phyloP scores from a whole-genome alignment of 768 basidiomycete genomes.

The Boletus tomentosulus region DNA sequence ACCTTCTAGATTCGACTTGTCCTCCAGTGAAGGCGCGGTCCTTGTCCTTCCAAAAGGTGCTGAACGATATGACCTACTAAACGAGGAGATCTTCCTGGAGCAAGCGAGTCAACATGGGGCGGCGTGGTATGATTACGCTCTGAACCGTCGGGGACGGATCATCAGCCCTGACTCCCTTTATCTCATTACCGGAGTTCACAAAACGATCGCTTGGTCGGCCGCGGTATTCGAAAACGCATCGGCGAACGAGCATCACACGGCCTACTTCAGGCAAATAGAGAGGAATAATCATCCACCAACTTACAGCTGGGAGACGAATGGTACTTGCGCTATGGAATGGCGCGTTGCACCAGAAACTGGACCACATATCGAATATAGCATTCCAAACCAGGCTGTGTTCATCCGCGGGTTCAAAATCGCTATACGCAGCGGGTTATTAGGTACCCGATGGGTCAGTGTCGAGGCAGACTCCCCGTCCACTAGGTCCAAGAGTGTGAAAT shows the following conservation, averaged over 20 bases:
- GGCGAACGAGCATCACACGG: background rate
- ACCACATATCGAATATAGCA: background rate
- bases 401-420: constrained; percentile 26
- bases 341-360: too few relatives aligned
- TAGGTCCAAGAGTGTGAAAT: background rate
- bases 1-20: constrained; percentile 8
- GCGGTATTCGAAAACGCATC: constrained; percentile 7
- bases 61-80: constrained; percentile 15
- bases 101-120: constrained; percentile 17
- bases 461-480: background rate
- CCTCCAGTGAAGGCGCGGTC: constrained; percentile 26
- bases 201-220: constrained; percentile 17
- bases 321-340: constrained; percentile 1
- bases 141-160: constrained; percentile 5
- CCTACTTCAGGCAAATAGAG: constrained; percentile 7
- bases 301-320: constrained; percentile 13
- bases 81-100: constrained; percentile 13
- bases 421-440: background rate
- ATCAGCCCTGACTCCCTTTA: constrained; percentile 23
- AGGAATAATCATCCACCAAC: background rate
- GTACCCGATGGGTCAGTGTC: background rate
- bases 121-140: constrained; percentile 27
- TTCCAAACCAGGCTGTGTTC: constrained; percentile 24
- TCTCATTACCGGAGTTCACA: constrained; percentile 15
- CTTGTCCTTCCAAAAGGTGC: constrained; percentile 33